Evolutionary conservation across 106 monocot genomes (phyloP), one percentile per base, ranked within the genome.

Genomic region (Acanthochlamys bracteata): DNA sequence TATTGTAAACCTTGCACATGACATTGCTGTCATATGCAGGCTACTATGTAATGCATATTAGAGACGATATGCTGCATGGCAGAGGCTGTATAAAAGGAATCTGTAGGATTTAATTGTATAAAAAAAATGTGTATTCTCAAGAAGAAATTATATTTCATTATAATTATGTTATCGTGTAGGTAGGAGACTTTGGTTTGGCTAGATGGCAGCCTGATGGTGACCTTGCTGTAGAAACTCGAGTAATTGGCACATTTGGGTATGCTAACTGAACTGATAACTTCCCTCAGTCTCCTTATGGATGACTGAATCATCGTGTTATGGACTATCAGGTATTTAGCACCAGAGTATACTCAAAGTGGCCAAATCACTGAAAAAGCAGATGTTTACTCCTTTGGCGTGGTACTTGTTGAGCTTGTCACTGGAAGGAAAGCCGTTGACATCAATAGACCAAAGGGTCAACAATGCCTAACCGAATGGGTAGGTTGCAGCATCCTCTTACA

Each of bases 401-500:
- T 79, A 14, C 55, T 79, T 9, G 65, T 79, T 51, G 74, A 79
- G 57, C 79, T 79, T 60, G 66, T 74, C 10, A 74, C 79, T 13
- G 79, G 79, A 12, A 20, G 79, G 17, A 79, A 79, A 66, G 79
- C 70, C 23, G 74, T 79, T 14, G 79, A 79, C 55, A 70, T 74
- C 21, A 79, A 70, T 42, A 68, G 69, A 39, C 79, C 79, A 7
- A 79, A 74, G 39, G 79, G 79, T 49, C 79, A 79, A 16, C 79
- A 79, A 41, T 79, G 73, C 62, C 79, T 79, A 47, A 74, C 79
- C 21, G 79, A 79, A 70, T 79, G 79, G 79, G 79, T 79, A 71
- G 68, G 49, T n/a, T 40, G 51, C 8, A 51, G 8, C 51, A 15
- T 51, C n/a, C 51, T 51, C n/a, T 13, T 2, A 51, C n/a, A 15